A percentile compares a stretch with the other conserved stretches of the same genome.
Evolutionary conservation across 441 rosid species (phyloP).

Genomic region (Arabidopsis lyrata): DNA sequence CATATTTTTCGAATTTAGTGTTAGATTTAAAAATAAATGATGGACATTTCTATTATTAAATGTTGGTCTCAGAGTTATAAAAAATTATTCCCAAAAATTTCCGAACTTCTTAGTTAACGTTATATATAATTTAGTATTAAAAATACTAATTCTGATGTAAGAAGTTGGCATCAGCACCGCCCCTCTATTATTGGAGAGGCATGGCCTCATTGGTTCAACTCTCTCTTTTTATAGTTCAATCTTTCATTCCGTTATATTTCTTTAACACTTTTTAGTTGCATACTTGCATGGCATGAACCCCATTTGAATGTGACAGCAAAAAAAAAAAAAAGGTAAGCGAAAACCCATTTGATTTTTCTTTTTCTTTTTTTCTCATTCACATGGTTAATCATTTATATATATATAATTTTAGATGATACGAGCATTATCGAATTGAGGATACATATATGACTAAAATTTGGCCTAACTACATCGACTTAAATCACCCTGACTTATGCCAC

Average conservation of each 20-base stretch:
- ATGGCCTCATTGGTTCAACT: conserved; percentile 43
- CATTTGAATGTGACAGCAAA: background rate
- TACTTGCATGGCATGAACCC: conserved; percentile 15
- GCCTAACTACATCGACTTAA: no score
- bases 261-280: background rate
- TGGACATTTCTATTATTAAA: background rate
- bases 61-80: background rate
- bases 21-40: background rate
- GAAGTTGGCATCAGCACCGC: conserved; percentile 36
- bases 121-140: background rate
- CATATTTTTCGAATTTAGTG: background rate
- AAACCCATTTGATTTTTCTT: background rate
- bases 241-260: conserved; percentile 25
- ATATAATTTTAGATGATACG: no score
- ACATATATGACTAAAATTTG: no score
- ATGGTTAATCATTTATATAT: background rate
- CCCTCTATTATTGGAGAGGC: conserved; percentile 54
- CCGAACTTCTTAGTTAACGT: background rate
- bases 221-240: background rate
- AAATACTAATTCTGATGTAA: background rate
- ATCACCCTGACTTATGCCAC: no score
- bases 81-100: background rate
- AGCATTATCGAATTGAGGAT: no score
- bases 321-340: background rate
- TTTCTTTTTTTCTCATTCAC: no score